These are phyloP conservation scores for Mrakia hoshinonis DNA, from an alignment of 768 basidiomycete genomes.

Conservation along the genomic window DNA sequence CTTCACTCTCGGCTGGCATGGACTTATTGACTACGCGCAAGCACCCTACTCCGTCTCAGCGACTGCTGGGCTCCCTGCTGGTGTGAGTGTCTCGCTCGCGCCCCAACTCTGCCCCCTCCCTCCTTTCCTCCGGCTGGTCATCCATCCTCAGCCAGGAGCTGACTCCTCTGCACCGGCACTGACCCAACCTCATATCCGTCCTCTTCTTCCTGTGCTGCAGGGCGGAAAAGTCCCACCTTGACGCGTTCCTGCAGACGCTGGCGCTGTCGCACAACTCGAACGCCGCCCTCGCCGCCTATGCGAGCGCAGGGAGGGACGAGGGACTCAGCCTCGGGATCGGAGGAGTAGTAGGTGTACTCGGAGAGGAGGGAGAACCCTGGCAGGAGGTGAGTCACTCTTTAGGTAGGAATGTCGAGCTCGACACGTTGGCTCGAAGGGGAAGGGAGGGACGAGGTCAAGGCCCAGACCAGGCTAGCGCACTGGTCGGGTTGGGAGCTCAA, in stretches of 20 bases:
- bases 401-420: background rate
- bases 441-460: no score
- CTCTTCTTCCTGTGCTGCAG: background rate
- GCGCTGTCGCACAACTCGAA: constrained; percentile 24
- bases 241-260: constrained; percentile 21
- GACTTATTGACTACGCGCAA: constrained; percentile 17
- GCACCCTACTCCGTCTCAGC: constrained; percentile 16
- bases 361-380: constrained; percentile 22
- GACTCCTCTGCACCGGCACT: background rate
- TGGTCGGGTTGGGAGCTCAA: no score
- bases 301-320: constrained; percentile 24
- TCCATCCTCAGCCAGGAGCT: background rate
- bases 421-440: no score
- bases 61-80: constrained; percentile 21
- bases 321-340: constrained; percentile 16
- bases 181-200: background rate
- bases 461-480: no score
- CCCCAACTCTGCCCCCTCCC: background rate
- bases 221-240: constrained; percentile 27
- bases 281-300: constrained; percentile 27
- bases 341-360: constrained; percentile 27
- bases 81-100: constrained; percentile 2
- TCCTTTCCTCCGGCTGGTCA: background rate
- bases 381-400: constrained; percentile 20
- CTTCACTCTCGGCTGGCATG: background rate